Percentiles rank a stretch among this genome's conserved stretches.
phyloP scores from a whole-genome alignment of 2,329 filamentous ascomycete genomes.

The Microdochium trichocladiopsis region DNA sequence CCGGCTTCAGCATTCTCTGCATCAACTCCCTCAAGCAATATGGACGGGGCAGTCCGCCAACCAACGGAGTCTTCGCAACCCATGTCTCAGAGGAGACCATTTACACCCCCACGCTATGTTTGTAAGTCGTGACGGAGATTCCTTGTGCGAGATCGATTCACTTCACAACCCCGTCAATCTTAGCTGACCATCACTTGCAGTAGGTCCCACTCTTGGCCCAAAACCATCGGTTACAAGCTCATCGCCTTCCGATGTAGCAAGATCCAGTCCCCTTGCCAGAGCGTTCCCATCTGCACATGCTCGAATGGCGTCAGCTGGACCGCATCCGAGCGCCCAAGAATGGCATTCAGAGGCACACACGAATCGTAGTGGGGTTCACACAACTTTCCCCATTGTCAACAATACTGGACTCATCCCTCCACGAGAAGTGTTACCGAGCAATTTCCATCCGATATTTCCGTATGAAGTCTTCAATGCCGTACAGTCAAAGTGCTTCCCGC shows the following conservation, averaged over 20 bases:
- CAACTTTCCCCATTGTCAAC: slow-evolving; percentile 25
- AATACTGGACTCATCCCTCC: slow-evolving; percentile 32
- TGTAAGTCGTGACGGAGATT: too few relatives aligned
- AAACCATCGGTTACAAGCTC: too few relatives aligned
- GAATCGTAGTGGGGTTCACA: slow-evolving; percentile 15
- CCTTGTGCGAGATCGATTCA: too few relatives aligned
- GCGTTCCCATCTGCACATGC: slow-evolving; percentile 10
- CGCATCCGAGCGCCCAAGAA: slow-evolving; percentile 8
- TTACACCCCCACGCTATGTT: too few relatives aligned
- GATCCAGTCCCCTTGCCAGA: slow-evolving; percentile 20
- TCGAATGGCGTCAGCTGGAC: slow-evolving; percentile 3
- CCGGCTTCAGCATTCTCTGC: slow-evolving; percentile 6
- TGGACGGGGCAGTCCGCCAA: background rate
- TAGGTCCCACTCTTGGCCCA: too few relatives aligned
- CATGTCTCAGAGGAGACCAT: too few relatives aligned
- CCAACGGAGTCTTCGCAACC: slow-evolving; percentile 1
- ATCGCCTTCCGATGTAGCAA: slow-evolving; percentile 13
- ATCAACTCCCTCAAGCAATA: background rate
- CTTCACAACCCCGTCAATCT: too few relatives aligned
- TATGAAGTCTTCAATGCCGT: slow-evolving; percentile 75
- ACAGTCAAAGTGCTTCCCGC: slow-evolving; percentile 70
- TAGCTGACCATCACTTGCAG: too few relatives aligned
- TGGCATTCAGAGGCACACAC: slow-evolving; percentile 1
- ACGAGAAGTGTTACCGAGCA: slow-evolving; percentile 56
- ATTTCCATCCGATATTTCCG: slow-evolving; percentile 61